Conservation (phyloP, 2,329 filamentous ascomycete species). For the Microdochium nivale region DNA sequence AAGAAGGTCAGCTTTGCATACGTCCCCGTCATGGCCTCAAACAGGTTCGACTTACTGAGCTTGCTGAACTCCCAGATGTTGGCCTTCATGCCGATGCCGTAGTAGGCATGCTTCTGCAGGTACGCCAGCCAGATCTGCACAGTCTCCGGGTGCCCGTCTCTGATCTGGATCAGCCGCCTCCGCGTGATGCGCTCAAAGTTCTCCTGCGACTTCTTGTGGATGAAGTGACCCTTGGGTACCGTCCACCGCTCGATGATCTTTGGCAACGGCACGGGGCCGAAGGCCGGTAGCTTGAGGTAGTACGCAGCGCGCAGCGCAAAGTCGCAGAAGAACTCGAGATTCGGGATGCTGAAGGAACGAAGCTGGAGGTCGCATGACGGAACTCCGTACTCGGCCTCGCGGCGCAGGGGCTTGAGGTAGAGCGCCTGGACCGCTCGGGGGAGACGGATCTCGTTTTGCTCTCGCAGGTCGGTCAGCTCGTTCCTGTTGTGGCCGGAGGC, state of each 20-base stretch:
- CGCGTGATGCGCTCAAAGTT: conserved; percentile 93
- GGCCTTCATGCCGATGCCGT: conserved; percentile 98
- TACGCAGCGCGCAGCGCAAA: conserved; percentile 93
- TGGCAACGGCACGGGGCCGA: conserved; percentile 78
- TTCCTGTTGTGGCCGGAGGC: conserved; percentile 9
- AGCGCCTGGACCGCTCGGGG: conserved; percentile 78
- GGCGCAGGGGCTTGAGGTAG: conserved; percentile 76
- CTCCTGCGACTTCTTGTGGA: conserved; percentile 95
- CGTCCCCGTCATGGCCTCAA: not conserved
- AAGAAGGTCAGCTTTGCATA: too few species aligned
- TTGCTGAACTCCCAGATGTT: conserved; percentile 87
- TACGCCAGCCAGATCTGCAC: conserved; percentile 92
- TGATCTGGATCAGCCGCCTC: conserved; percentile 81
- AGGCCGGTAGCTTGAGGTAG: conserved; percentile 79
- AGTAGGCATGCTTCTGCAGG: conserved; percentile 82
- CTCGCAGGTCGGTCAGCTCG: conserved; percentile 13
- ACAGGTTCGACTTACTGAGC: conserved; percentile 42
- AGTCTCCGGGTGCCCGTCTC: conserved; percentile 80
- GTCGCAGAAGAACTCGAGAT: conserved; percentile 89
- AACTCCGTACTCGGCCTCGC: conserved; percentile 64
- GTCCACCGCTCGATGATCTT: conserved; percentile 90
- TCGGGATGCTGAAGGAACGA: conserved; percentile 81
- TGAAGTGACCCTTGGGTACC: conserved; percentile 79
- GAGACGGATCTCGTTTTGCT: conserved; percentile 37
- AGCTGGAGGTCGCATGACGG: conserved; percentile 87